Conservation (phyloP, 1,284 basidiomycete genomes). For the Coniophora puteana region DNA sequence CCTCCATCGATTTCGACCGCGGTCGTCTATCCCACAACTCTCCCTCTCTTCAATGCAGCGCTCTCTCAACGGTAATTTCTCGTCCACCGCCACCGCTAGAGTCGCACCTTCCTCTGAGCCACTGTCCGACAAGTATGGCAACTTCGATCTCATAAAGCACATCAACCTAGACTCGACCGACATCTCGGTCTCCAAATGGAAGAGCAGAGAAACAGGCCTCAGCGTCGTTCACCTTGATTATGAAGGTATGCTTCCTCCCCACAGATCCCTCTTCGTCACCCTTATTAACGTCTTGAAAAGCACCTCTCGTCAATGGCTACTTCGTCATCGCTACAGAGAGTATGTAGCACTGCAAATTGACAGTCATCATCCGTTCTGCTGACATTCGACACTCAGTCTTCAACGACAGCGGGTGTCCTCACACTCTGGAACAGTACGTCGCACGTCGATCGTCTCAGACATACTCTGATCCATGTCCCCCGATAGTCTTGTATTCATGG, state of each 20-base stretch:
- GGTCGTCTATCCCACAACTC: not conserved
- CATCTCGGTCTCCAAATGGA: conserved; percentile 81
- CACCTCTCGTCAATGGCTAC: conserved; percentile 90
- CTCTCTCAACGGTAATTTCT: conserved; percentile 16
- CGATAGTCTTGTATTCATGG: conserved; percentile 84
- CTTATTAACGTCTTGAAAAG: conserved; percentile 34
- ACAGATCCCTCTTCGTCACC: not conserved
- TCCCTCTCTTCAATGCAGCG: conserved; percentile 26
- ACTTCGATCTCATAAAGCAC: conserved; percentile 77
- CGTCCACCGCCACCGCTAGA: conserved; percentile 8
- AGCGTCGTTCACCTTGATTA: conserved; percentile 82
- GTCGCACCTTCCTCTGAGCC: conserved; percentile 18
- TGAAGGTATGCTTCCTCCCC: conserved; percentile 51
- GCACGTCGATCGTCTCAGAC: conserved; percentile 1
- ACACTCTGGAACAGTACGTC: conserved; percentile 88
- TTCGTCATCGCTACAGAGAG: conserved; percentile 94
- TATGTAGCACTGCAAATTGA: conserved; percentile 30
- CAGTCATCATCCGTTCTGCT: conserved; percentile 4
- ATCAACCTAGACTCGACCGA: conserved; percentile 75
- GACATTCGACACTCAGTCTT: conserved; percentile 68
- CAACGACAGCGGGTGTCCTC: conserved; percentile 89
- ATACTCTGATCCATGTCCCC: conserved; percentile 9
- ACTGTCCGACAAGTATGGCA: conserved; percentile 56
- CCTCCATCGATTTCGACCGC: too few relatives aligned
- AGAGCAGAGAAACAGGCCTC: conserved; percentile 74